These are phyloP conservation scores for Chenopodium berlandieri DNA, from an alignment of 148 eudicot species.

Conservation along the genomic window DNA sequence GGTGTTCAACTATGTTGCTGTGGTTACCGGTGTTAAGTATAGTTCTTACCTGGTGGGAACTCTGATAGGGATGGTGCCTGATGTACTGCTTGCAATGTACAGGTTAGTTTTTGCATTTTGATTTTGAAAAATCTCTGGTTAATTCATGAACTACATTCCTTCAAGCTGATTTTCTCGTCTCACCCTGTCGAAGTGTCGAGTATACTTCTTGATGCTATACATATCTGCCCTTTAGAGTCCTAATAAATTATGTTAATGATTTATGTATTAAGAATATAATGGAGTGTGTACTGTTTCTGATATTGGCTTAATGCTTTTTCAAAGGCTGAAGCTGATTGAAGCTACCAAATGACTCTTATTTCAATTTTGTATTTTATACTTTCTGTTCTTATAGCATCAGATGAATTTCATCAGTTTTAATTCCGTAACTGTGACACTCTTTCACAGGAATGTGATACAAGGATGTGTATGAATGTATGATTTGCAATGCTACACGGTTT, in stretches of 20 bases:
- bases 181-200: no score
- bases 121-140: neutral
- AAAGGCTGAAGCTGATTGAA: neutral
- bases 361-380: neutral
- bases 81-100: conserved; percentile 70
- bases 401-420: neutral
- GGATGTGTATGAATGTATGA: neutral
- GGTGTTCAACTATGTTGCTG: conserved; percentile 67
- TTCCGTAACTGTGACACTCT: neutral
- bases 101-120: conserved; percentile 50
- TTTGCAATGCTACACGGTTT: neutral
- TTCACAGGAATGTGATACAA: neutral
- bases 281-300: neutral
- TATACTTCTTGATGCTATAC: neutral
- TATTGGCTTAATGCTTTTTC: neutral
- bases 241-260: neutral
- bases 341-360: neutral
- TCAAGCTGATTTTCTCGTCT: neutral
- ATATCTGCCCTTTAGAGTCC: neutral
- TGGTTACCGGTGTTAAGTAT: conserved; percentile 72
- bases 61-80: conserved; percentile 74
- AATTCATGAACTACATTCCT: neutral
- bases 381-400: neutral
- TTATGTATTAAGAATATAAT: neutral
- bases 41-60: conserved; percentile 70